Evolutionary conservation across 495 filamentous ascomycete genomes (phyloP), one percentile per base, ranked within the genome.

Genomic region (Hypoxylon rickii): DNA sequence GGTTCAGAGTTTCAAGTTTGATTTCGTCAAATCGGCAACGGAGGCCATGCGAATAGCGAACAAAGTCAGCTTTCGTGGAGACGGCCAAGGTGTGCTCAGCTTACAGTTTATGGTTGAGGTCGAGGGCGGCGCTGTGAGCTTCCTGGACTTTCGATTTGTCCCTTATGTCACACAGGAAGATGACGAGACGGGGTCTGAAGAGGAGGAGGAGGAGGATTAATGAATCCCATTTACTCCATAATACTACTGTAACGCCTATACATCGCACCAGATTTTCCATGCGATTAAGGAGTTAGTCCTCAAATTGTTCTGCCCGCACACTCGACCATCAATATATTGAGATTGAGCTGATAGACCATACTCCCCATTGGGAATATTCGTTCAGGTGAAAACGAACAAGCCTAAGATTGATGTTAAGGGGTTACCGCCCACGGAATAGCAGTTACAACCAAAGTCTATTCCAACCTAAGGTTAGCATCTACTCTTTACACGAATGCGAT

Each of bases 61-160:
- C 48, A 98, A 97, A 70, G 93, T 97, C 18, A 96, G 92, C 66
- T 83, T 98, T 51, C 78, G 94, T 4, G 85, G 89, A 4, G 94
- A 98, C 75, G 76, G 80, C 8, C 87, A 91, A 69, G 94, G 94
- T 0, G 92, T 97, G 12, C 70, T 98, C 55, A 97, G 90, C 70
- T 74, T 97, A 65, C 94, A 98, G 70, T 96, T 98, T 61, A 95
- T 98, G 91, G 86, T 98, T 26, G 90, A 96, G 67, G 72, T 88
- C 11, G 83, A 86, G 51, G 82, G 83, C 46, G 73, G 63, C 13
- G 20, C 49, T 3, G 52, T 59, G 11, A 66, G 73, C 46, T 80
- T 78, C 53, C 68, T 80, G 37, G 76, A 79, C 56, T 80, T 80
- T 59, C 68, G 74, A 20, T 78, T 80, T 64, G 73, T 80, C 44